These are phyloP conservation scores for Blumeriella jaapii DNA, from an alignment of 2,329 filamentous ascomycete genomes.

Conservation along the genomic window DNA sequence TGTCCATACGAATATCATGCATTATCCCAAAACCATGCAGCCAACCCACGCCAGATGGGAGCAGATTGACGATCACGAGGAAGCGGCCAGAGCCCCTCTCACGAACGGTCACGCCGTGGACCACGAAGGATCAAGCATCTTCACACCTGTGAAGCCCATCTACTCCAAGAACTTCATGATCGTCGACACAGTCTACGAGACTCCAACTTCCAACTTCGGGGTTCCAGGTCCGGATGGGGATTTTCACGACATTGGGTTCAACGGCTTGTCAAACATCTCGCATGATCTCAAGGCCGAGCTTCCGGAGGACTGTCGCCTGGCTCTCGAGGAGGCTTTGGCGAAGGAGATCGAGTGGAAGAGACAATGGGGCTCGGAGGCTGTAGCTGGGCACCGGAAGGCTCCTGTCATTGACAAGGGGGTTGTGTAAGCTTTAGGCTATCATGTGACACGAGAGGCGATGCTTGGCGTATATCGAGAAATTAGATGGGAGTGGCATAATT, in stretches of 20 bases:
- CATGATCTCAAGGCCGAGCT: constrained; percentile 55
- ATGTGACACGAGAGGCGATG: too few species aligned
- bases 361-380: constrained; percentile 59
- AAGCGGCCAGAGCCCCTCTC: constrained; percentile 7
- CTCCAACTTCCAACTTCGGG: constrained; percentile 41
- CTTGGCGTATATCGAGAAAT: background rate
- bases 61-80: constrained; percentile 41
- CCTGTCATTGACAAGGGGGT: constrained; percentile 50
- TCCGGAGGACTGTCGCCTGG: constrained; percentile 57
- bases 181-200: constrained; percentile 47
- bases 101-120: constrained; percentile 12
- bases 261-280: constrained; percentile 51
- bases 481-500: constrained; percentile 2
- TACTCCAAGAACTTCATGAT: constrained; percentile 52
- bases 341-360: constrained; percentile 62
- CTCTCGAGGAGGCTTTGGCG: constrained; percentile 56
- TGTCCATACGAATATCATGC: constrained; percentile 84
- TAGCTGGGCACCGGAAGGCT: constrained; percentile 39
- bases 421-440: too few species aligned
- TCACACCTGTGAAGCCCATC: constrained; percentile 42
- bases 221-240: constrained; percentile 46
- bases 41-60: constrained; percentile 79
- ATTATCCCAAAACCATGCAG: constrained; percentile 80
- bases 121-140: constrained; percentile 30
- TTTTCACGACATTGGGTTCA: constrained; percentile 34